Evolutionary conservation across 208 protist genomes (phyloP).

Genomic region (Trypanosoma conorhini): DNA sequence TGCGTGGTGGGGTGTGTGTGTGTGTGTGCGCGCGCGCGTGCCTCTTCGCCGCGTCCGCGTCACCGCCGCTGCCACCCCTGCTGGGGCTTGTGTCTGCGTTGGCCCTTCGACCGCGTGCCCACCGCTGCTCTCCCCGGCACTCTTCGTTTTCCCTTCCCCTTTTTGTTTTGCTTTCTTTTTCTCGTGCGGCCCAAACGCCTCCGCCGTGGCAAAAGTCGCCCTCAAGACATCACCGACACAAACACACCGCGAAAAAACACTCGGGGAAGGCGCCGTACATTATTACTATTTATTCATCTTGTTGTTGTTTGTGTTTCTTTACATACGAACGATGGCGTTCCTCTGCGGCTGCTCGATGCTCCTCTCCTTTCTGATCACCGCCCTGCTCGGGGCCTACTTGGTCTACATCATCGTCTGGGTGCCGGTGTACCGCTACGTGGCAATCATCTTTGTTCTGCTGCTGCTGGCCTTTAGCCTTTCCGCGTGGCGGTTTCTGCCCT

Average conservation of each 20-base stretch:
- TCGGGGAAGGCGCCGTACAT: background rate
- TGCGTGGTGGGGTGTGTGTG: too few species aligned
- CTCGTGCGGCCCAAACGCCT: background rate
- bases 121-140: too few species aligned
- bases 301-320: background rate
- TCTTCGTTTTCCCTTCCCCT: background rate
- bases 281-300: background rate
- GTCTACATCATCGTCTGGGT: conserved; percentile 39
- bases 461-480: conserved; percentile 25
- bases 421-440: conserved; percentile 40
- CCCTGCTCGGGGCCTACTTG: conserved; percentile 16
- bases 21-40: too few species aligned
- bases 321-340: background rate
- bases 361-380: background rate
- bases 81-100: background rate
- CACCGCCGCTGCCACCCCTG: too few species aligned
- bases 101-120: background rate
- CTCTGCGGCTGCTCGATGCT: background rate
- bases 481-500: conserved; percentile 42
- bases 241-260: background rate
- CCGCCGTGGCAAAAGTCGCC: too few species aligned
- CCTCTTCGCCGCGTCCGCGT: too few species aligned
- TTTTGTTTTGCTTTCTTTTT: conserved; percentile 4
- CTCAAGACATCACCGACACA: background rate
- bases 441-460: conserved; percentile 36